A percentile compares a stretch with the other conserved stretches of the same genome.
phyloP scores from a whole-genome alignment of 345 rosid species.

The Acer negundo region DNA sequence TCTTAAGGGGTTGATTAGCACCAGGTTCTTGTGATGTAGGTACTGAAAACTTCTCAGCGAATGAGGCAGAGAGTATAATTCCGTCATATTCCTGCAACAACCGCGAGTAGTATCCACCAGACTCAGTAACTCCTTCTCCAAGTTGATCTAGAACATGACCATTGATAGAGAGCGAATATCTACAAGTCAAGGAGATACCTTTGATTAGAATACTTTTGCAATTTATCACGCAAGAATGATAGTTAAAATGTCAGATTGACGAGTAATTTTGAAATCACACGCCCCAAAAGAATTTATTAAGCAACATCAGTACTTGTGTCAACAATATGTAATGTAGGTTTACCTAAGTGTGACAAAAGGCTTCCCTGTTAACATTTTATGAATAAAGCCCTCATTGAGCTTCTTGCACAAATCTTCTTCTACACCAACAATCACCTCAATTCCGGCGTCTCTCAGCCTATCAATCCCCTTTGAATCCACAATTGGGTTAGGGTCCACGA shows the following conservation, averaged over 20 bases:
- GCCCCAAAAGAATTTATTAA: background rate
- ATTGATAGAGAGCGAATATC: slow-evolving; percentile 72
- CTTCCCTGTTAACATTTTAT: slow-evolving; percentile 66
- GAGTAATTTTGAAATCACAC: background rate
- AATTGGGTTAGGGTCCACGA: slow-evolving; percentile 90
- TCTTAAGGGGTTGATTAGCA: slow-evolving; percentile 61
- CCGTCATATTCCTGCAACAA: slow-evolving; percentile 79
- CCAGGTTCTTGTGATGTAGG: slow-evolving; percentile 60
- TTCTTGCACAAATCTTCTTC: slow-evolving; percentile 77
- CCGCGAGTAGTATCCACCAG: slow-evolving; percentile 73
- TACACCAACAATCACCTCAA: slow-evolving; percentile 64
- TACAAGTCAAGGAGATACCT: slow-evolving; percentile 27
- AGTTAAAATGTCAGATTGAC: background rate
- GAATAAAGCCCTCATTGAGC: slow-evolving; percentile 76
- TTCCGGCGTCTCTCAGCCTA: slow-evolving; percentile 64
- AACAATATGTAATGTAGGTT: background rate
- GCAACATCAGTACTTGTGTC: background rate
- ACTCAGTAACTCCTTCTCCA: slow-evolving; percentile 55
- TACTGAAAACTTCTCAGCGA: slow-evolving; percentile 32
- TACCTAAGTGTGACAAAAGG: slow-evolving; percentile 80
- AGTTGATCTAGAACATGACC: slow-evolving; percentile 56
- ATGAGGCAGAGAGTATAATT: slow-evolving; percentile 53
- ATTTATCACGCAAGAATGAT: background rate
- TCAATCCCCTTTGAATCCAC: slow-evolving; percentile 76
- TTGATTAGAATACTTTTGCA: slow-evolving; percentile 1